Conservation (phyloP, 2,329 filamentous ascomycete species). For the Chaetomium sp. region DNA sequence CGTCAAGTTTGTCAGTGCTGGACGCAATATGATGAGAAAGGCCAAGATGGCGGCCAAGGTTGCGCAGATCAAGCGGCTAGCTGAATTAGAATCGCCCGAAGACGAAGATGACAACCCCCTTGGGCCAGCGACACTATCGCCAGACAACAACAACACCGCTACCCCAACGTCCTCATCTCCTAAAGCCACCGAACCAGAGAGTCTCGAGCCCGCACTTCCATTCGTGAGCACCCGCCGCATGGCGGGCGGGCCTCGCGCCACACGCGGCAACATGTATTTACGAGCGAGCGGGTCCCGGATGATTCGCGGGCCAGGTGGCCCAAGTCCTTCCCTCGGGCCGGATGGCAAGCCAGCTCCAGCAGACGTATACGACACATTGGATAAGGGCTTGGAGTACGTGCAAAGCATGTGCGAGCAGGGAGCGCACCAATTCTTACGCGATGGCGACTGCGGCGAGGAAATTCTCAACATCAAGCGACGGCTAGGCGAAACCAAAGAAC, state of each 20-base stretch:
- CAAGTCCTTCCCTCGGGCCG: slow-evolving; percentile 24
- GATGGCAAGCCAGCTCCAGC: slow-evolving; percentile 22
- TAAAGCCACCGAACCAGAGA: slow-evolving; percentile 14
- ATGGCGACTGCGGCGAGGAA: slow-evolving; percentile 76
- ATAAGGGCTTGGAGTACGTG: slow-evolving; percentile 71
- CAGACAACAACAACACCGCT: slow-evolving; percentile 1
- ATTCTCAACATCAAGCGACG: slow-evolving; percentile 62
- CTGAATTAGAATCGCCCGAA: slow-evolving; percentile 49
- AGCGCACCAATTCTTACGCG: slow-evolving; percentile 82
- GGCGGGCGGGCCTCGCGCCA: slow-evolving; percentile 25
- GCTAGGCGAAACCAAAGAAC: slow-evolving; percentile 56
- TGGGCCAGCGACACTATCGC: neutral
- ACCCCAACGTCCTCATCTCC: slow-evolving; percentile 1
- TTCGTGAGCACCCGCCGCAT: slow-evolving; percentile 35
- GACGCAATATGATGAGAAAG: slow-evolving; percentile 78
- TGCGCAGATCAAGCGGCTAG: slow-evolving; percentile 55
- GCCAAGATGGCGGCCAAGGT: slow-evolving; percentile 78
- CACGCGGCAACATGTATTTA: slow-evolving; percentile 21
- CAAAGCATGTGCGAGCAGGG: slow-evolving; percentile 79
- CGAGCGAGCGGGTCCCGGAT: slow-evolving; percentile 17
- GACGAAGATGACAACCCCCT: slow-evolving; percentile 24
- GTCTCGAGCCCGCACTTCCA: slow-evolving; percentile 28
- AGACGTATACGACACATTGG: slow-evolving; percentile 64
- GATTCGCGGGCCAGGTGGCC: slow-evolving; percentile 8
- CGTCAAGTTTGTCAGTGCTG: slow-evolving; percentile 73